A percentile compares a stretch with the other conserved stretches of the same genome.
These are phyloP conservation scores for Sisymbrium irio DNA, from an alignment of 345 rosid species.

Conservation along the genomic window DNA sequence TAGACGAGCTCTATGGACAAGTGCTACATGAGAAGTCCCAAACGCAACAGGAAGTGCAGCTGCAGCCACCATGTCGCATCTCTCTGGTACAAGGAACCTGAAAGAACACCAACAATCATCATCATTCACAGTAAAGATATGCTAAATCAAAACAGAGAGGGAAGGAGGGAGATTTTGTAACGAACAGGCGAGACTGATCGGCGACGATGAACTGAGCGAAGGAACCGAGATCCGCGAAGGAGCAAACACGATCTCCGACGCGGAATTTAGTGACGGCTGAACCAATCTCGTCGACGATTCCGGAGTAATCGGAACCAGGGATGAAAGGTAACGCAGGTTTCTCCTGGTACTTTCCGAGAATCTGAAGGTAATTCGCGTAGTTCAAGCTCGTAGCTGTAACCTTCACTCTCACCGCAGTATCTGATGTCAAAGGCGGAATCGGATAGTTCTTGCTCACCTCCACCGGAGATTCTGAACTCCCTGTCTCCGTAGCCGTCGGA, in stretches of 20 bases:
- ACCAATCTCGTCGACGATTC: constrained; percentile 64
- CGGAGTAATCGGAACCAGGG: constrained; percentile 93
- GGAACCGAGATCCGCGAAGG: constrained; percentile 60
- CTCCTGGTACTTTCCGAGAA: constrained; percentile 86
- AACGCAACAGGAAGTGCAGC: constrained; percentile 92
- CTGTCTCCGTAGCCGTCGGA: constrained; percentile 45
- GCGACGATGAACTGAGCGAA: constrained; percentile 83
- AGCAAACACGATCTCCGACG: constrained; percentile 81
- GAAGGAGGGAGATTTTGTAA: background rate
- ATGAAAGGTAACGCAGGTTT: constrained; percentile 79
- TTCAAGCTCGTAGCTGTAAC: constrained; percentile 95
- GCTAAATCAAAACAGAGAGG: background rate
- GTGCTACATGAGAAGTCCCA: constrained; percentile 94
- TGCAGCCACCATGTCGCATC: constrained; percentile 77
- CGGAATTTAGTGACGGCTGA: constrained; percentile 56
- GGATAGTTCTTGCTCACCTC: constrained; percentile 44
- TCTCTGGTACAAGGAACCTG: constrained; percentile 72
- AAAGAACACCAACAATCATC: background rate
- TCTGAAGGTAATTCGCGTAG: constrained; percentile 89
- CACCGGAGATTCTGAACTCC: constrained; percentile 47
- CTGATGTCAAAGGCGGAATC: constrained; percentile 56
- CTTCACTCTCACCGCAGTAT: constrained; percentile 66
- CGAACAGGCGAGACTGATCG: constrained; percentile 64
- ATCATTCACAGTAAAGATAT: background rate
- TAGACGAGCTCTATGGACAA: constrained; percentile 79